These are phyloP conservation scores for Boechera divaricarpa DNA, from an alignment of 345 rosid genomes.

Conservation along the genomic window DNA sequence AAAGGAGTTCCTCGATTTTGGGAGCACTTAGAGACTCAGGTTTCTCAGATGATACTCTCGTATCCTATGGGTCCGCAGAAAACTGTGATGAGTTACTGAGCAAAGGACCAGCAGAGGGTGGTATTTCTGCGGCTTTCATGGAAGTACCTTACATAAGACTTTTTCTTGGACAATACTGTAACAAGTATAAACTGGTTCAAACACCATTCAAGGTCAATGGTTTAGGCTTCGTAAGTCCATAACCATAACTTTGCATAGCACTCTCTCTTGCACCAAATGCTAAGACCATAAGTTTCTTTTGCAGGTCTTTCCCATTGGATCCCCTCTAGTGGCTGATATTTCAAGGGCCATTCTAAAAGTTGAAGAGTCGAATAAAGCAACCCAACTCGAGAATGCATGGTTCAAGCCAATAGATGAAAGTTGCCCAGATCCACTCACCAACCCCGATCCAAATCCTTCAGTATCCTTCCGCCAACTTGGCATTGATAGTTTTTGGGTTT, in stretches of 20 bases:
- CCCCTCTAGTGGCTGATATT: conserved; percentile 52
- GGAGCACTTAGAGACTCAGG: conserved; percentile 43
- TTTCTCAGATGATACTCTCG: conserved; percentile 36
- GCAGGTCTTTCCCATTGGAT: conserved; percentile 53
- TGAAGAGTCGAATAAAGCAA: conserved; percentile 43
- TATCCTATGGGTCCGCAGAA: conserved; percentile 29
- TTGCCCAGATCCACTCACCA: conserved; percentile 43
- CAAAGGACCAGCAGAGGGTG: conserved; percentile 47
- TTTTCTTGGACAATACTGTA: conserved; percentile 46
- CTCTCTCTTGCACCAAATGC: neutral
- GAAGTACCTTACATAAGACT: conserved; percentile 46
- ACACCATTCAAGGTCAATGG: conserved; percentile 45
- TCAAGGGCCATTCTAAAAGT: conserved; percentile 52
- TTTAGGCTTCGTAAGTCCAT: conserved; percentile 54
- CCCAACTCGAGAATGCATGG: conserved; percentile 44
- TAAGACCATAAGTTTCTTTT: neutral
- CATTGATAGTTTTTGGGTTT: conserved; percentile 50
- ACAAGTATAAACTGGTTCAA: conserved; percentile 46
- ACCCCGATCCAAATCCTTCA: conserved; percentile 27
- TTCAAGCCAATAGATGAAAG: conserved; percentile 23
- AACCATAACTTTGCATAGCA: neutral
- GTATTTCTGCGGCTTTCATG: conserved; percentile 50
- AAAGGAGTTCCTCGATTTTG: conserved; percentile 40
- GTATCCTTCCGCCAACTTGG: conserved; percentile 45
- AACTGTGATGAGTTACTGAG: conserved; percentile 43